These are phyloP conservation scores for Alternaria rosae DNA, from an alignment of 2,329 filamentous ascomycete genomes.

Conservation along the genomic window DNA sequence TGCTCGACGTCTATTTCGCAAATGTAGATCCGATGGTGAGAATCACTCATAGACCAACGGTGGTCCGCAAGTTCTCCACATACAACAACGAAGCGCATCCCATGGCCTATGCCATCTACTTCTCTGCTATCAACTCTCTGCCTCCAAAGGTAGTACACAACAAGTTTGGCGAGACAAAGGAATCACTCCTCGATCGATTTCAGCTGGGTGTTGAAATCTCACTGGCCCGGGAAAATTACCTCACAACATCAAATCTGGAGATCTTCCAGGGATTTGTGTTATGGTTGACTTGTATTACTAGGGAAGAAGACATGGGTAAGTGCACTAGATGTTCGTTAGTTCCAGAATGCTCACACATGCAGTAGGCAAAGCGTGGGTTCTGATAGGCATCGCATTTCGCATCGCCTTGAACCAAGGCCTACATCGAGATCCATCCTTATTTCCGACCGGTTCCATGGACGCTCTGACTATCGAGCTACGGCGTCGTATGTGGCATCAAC, in stretches of 20 bases:
- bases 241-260: conserved; percentile 48
- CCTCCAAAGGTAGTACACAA: conserved; percentile 38
- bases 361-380: conserved; percentile 48
- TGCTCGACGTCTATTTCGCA: conserved; percentile 46
- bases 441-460: conserved; percentile 48
- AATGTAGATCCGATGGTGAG: conserved; percentile 49
- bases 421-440: conserved; percentile 49
- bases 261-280: conserved; percentile 49
- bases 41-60: conserved; percentile 46
- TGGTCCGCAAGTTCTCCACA: conserved; percentile 36
- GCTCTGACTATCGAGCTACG: conserved; percentile 48
- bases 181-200: conserved; percentile 40
- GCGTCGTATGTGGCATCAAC: conserved; percentile 48
- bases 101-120: conserved; percentile 47
- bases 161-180: conserved; percentile 45
- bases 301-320: conserved; percentile 50
- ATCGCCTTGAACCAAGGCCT: conserved; percentile 49
- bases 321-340: background rate
- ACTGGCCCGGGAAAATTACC: conserved; percentile 46
- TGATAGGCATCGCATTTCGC: conserved; percentile 47
- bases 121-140: conserved; percentile 47
- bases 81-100: conserved; percentile 44
- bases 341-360: conserved; percentile 3
- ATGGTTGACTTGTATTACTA: conserved; percentile 49
- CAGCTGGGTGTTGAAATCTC: conserved; percentile 48